Conservation (phyloP, 164 flowering plant genomes). For the Platanus orientalis region DNA sequence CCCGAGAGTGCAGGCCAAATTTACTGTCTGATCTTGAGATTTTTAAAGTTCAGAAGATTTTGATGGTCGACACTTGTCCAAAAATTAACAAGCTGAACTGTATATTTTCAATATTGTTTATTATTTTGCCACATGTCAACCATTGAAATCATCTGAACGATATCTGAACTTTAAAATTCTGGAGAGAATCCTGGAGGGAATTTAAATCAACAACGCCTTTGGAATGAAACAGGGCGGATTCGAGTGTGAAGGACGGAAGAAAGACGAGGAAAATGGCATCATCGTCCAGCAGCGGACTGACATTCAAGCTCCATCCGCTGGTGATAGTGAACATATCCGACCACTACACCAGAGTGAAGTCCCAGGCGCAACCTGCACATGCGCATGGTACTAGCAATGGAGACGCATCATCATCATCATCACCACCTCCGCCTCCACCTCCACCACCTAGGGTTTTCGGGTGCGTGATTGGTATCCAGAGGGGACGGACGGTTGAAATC, state of each 20-base stretch:
- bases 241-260: background rate
- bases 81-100: too few species aligned
- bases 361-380: conserved; percentile 49
- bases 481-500: conserved; percentile 95
- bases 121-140: too few species aligned
- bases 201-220: too few species aligned
- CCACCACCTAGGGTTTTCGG: conserved; percentile 66
- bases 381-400: conserved; percentile 11
- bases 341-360: conserved; percentile 81
- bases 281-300: conserved; percentile 80
- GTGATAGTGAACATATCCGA: conserved; percentile 97
- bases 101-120: too few species aligned
- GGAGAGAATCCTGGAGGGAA: too few species aligned
- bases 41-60: too few species aligned
- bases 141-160: too few species aligned
- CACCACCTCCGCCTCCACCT: conserved; percentile 17
- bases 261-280: conserved; percentile 37
- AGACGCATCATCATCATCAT: conserved; percentile 17
- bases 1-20: too few species aligned
- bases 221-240: too few species aligned
- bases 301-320: conserved; percentile 95
- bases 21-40: too few species aligned
- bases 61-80: too few species aligned
- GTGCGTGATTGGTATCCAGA: conserved; percentile 87
- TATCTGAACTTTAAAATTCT: too few species aligned